These are phyloP conservation scores for Tuber borchii DNA, from an alignment of 495 filamentous ascomycete genomes.

Conservation along the genomic window DNA sequence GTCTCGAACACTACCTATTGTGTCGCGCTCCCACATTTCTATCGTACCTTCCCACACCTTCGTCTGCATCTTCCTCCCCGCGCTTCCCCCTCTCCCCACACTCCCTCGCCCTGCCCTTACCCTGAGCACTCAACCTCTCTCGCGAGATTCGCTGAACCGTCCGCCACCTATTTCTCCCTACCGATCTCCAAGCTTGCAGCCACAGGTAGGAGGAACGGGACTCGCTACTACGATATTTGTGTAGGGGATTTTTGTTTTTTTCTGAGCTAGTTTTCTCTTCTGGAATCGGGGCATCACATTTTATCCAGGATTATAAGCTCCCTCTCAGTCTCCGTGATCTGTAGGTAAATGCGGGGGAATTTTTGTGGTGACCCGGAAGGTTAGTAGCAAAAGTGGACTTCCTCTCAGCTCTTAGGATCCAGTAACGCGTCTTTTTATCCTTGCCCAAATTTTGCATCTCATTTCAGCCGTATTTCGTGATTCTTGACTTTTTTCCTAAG, in stretches of 20 bases:
- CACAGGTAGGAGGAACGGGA: not conserved
- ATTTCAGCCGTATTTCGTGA: conserved; percentile 7
- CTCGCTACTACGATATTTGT: not conserved
- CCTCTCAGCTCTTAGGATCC: not conserved
- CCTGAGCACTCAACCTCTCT: not conserved
- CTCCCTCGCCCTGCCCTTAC: not conserved
- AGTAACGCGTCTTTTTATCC: not conserved
- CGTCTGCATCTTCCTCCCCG: not conserved
- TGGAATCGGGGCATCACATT: not conserved
- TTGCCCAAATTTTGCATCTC: not conserved
- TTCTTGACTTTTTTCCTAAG: conserved; percentile 14
- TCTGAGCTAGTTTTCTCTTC: not conserved
- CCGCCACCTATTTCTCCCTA: not conserved
- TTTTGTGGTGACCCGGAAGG: conserved; percentile 41
- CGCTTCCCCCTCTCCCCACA: not conserved
- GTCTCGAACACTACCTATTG: not conserved
- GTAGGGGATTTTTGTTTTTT: not conserved
- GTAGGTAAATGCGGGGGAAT: conserved; percentile 18
- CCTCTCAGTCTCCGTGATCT: not conserved
- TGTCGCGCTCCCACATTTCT: not conserved
- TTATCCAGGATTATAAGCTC: not conserved
- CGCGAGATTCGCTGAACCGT: not conserved
- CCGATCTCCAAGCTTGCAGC: not conserved
- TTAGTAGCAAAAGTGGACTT: conserved; percentile 5
- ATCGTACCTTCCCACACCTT: not conserved